Conservation (phyloP, 2,329 filamentous ascomycete genomes). For the Penicillium sumatraense region DNA sequence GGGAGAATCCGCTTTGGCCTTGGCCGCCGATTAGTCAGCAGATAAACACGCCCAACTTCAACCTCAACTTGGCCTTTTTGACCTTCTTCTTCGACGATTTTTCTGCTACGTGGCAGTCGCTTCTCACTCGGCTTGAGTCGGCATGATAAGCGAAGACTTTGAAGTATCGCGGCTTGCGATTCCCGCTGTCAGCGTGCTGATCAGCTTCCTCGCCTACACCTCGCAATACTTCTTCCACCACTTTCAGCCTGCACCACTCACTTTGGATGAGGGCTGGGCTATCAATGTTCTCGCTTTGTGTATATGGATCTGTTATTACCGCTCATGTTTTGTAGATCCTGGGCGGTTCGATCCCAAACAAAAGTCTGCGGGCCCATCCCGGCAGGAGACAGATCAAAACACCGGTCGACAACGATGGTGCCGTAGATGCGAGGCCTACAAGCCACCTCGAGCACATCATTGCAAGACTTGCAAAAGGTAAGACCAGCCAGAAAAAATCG, state of each 20-base stretch:
- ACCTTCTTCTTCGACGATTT: not conserved
- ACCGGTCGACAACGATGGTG: slow-evolving; percentile 58
- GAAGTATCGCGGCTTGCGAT: slow-evolving; percentile 52
- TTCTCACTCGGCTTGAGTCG: slow-evolving; percentile 15
- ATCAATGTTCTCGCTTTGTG: slow-evolving; percentile 61
- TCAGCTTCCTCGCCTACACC: slow-evolving; percentile 62
- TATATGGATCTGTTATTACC: slow-evolving; percentile 63
- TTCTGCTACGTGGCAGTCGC: not conserved
- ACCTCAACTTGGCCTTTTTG: not conserved
- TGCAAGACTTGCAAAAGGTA: slow-evolving; percentile 67
- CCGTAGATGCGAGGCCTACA: slow-evolving; percentile 63
- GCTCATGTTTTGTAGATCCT: slow-evolving; percentile 63
- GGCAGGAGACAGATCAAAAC: slow-evolving; percentile 24
- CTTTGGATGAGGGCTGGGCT: slow-evolving; percentile 52
- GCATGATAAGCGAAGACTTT: slow-evolving; percentile 32
- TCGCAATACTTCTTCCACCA: slow-evolving; percentile 62
- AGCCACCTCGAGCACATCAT: slow-evolving; percentile 68
- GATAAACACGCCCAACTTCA: not conserved
- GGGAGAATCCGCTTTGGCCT: not conserved
- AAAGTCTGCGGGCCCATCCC: slow-evolving; percentile 24
- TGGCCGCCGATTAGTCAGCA: not conserved
- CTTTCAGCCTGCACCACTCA: slow-evolving; percentile 59
- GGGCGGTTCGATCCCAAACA: slow-evolving; percentile 57
- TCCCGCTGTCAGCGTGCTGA: slow-evolving; percentile 58
- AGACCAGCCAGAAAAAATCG: slow-evolving; percentile 3